Evolutionary conservation across 768 basidiomycete species (phyloP).

Genomic region (Boletus sensibilis): DNA sequence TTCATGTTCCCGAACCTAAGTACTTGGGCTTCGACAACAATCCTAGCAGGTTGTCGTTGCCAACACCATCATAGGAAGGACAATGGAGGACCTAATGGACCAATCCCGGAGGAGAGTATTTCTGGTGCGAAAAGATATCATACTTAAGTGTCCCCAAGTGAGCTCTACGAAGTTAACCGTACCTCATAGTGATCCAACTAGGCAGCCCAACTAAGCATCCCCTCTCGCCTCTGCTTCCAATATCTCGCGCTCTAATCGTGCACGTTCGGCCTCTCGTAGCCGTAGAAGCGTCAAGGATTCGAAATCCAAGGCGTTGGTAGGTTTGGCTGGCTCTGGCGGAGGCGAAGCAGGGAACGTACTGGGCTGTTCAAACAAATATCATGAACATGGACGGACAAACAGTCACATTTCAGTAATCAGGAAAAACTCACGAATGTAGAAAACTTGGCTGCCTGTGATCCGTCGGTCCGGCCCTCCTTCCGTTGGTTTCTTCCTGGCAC

Average conservation of each 20-base stretch:
- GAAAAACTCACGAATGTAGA: slow-evolving; percentile 38
- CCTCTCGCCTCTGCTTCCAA: slow-evolving; percentile 59
- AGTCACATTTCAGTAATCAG: not conserved
- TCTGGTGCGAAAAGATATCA: slow-evolving; percentile 1
- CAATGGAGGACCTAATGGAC: too few relatives aligned
- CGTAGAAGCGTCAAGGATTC: slow-evolving; percentile 80
- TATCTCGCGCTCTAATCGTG: slow-evolving; percentile 74
- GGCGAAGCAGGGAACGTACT: slow-evolving; percentile 16
- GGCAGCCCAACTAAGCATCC: slow-evolving; percentile 5
- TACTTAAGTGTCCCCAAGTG: not conserved
- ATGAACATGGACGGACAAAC: slow-evolving; percentile 3
- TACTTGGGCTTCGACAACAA: too few relatives aligned
- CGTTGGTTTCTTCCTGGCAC: not conserved
- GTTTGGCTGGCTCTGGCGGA: slow-evolving; percentile 21
- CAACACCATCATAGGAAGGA: too few relatives aligned
- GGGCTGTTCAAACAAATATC: slow-evolving; percentile 15
- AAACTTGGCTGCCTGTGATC: slow-evolving; percentile 37
- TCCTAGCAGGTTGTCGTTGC: too few relatives aligned
- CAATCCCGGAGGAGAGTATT: too few relatives aligned
- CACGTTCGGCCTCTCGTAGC: slow-evolving; percentile 77
- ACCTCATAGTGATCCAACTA: slow-evolving; percentile 8
- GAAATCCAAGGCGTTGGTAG: slow-evolving; percentile 59
- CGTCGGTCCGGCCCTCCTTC: not conserved
- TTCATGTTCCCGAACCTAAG: too few relatives aligned
- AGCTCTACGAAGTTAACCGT: slow-evolving; percentile 10